A percentile compares a stretch with the other conserved stretches of the same genome.
phyloP scores from a whole-genome alignment of 805 yeast genomes.

The Metschnikowia bowlesiae region DNA sequence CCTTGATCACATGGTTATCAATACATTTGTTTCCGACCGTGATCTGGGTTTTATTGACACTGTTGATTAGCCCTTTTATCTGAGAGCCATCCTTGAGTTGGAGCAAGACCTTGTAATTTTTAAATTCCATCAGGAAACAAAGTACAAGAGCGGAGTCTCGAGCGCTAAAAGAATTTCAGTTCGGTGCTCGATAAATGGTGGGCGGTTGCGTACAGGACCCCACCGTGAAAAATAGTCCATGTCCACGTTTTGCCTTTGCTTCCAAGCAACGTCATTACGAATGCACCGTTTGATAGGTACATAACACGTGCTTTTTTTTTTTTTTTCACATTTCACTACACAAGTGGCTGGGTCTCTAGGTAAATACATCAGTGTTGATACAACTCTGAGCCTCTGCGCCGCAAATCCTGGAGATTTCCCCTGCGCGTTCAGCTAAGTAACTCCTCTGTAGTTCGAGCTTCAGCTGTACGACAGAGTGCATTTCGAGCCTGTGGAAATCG shows the following conservation, averaged over 20 bases:
- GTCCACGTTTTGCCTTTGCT: no score
- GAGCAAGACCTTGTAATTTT: constrained; percentile 38
- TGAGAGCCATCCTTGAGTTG: constrained; percentile 35
- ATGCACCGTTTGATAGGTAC: no score
- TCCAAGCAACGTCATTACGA: no score
- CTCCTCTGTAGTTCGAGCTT: constrained; percentile 5
- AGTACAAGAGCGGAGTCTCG: neutral
- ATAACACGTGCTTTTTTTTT: no score
- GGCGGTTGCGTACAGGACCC: neutral
- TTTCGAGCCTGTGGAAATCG: constrained; percentile 7
- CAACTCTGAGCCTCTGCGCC: constrained; percentile 4
- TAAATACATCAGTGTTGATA: neutral
- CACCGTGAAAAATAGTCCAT: no score
- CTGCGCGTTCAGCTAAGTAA: constrained; percentile 5
- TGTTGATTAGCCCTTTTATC: constrained; percentile 31
- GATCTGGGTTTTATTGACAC: constrained; percentile 28
- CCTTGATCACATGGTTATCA: constrained; percentile 41
- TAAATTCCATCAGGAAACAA: constrained; percentile 24
- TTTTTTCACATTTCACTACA: neutral
- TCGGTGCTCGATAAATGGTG: constrained; percentile 2
- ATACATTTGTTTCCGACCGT: constrained; percentile 23
- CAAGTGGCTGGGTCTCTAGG: neutral
- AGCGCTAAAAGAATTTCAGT: constrained; percentile 1
- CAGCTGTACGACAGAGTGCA: constrained; percentile 3
- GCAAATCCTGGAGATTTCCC: constrained; percentile 4